Percentiles rank a stretch among this genome's conserved stretches.
These are phyloP conservation scores for Cladophialophora psammophila DNA, from an alignment of 2,329 filamentous ascomycete genomes.

Conservation along the genomic window DNA sequence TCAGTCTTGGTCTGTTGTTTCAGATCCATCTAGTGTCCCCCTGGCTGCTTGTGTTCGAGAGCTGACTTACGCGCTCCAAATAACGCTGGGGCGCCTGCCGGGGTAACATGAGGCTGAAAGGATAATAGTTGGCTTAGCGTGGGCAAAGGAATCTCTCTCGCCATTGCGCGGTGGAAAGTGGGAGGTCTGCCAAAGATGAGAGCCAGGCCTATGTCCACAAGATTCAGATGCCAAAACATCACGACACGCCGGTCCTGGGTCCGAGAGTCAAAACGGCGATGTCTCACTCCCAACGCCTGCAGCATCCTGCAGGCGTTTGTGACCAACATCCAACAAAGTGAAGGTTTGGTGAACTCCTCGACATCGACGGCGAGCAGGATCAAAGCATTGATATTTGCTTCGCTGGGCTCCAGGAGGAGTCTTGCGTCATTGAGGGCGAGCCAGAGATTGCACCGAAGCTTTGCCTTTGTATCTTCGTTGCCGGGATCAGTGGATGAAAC, in stretches of 20 bases:
- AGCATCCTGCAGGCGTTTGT: conserved; percentile 14
- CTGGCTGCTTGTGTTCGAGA: neutral
- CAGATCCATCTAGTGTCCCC: neutral
- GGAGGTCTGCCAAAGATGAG: conserved; percentile 14
- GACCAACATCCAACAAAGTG: conserved; percentile 13
- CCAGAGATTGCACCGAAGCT: conserved; percentile 15
- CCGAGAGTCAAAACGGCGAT: conserved; percentile 13
- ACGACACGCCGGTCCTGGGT: conserved; percentile 10
- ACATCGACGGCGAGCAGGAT: conserved; percentile 13
- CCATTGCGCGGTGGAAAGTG: conserved; percentile 12
- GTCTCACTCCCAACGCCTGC: conserved; percentile 11
- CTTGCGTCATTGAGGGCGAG: conserved; percentile 15
- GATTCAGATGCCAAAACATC: conserved; percentile 14
- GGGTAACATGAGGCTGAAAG: neutral
- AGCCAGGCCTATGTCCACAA: conserved; percentile 16
- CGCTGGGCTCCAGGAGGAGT: conserved; percentile 13
- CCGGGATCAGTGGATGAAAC: conserved; percentile 10
- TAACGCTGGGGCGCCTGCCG: neutral
- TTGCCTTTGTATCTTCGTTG: conserved; percentile 18
- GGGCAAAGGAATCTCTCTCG: neutral
- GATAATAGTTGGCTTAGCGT: neutral
- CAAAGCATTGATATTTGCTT: conserved; percentile 7
- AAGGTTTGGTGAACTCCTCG: conserved; percentile 3
- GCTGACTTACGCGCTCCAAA: conserved; percentile 1
- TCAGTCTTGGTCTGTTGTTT: neutral